Evolutionary conservation across 805 yeast species (phyloP).

Genomic region (Scheffersomyces spartinae): DNA sequence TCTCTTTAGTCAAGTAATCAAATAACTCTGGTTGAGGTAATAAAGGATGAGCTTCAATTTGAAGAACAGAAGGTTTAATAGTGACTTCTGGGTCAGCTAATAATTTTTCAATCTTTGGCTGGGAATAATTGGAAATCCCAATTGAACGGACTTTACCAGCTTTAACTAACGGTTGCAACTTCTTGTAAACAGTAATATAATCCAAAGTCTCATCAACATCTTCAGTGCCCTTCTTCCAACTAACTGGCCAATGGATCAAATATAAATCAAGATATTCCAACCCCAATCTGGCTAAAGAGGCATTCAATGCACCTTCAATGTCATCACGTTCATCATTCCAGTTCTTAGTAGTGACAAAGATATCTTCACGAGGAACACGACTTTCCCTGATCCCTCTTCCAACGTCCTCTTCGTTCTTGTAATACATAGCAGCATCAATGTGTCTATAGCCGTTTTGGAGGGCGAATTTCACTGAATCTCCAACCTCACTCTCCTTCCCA

Average conservation of each 20-base stretch:
- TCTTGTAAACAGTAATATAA: constrained; percentile 21
- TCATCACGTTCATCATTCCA: constrained; percentile 57
- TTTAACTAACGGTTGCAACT: constrained; percentile 17
- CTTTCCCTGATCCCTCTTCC: constrained; percentile 14
- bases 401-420: constrained; percentile 14
- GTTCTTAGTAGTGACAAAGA: constrained; percentile 52
- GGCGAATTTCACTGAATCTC: constrained; percentile 7
- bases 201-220: too few relatives aligned
- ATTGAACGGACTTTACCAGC: constrained; percentile 17
- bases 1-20: constrained; percentile 9
- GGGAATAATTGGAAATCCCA: constrained; percentile 25
- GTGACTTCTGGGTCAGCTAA: constrained; percentile 12
- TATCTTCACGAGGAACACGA: too few relatives aligned
- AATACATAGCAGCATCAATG: constrained; percentile 17
- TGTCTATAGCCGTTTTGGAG: constrained; percentile 15
- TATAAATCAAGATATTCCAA: constrained; percentile 64
- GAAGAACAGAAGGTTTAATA: constrained; percentile 20
- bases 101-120: constrained; percentile 15
- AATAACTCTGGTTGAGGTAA: constrained; percentile 18
- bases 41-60: constrained; percentile 25
- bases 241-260: constrained; percentile 45
- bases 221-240: too few relatives aligned
- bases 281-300: constrained; percentile 41
- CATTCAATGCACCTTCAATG: constrained; percentile 40
- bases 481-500: too few relatives aligned